phyloP scores from a whole-genome alignment of 129 eudicot genomes.

The Saussurea involucrata region DNA sequence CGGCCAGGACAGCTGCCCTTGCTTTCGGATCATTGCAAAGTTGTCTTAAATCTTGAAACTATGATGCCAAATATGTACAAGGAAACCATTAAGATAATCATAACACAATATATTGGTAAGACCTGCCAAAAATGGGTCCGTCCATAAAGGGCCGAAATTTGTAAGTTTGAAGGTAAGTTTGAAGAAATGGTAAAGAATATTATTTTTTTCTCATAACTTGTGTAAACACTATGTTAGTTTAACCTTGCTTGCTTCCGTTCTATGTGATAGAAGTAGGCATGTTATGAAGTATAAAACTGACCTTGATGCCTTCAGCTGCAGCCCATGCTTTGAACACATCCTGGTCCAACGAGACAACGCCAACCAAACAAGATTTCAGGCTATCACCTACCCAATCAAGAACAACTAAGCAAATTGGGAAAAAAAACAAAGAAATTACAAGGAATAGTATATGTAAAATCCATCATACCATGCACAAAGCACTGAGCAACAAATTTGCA shows the following conservation, averaged over 20 bases:
- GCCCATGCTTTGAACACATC: constrained; percentile 53
- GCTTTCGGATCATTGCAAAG: constrained; percentile 47
- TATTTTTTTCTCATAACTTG: no score
- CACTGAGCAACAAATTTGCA: constrained; percentile 62
- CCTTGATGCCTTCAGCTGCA: constrained; percentile 52
- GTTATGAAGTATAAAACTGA: neutral
- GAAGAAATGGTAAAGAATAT: no score
- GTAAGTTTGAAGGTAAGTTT: no score
- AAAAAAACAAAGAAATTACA: neutral
- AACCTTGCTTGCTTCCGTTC: no score
- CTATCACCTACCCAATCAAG: constrained; percentile 44
- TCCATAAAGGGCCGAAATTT: no score
- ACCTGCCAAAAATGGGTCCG: no score
- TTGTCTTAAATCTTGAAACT: constrained; percentile 40
- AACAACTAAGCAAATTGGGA: neutral
- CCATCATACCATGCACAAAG: constrained; percentile 47
- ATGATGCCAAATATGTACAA: neutral
- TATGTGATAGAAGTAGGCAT: neutral
- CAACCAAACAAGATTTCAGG: constrained; percentile 47
- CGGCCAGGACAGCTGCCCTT: constrained; percentile 47
- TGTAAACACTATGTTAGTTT: no score
- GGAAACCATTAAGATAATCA: neutral
- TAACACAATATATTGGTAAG: neutral
- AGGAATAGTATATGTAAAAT: neutral
- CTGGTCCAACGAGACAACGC: constrained; percentile 42